Evolutionary conservation across 331 rosid genomes (phyloP).

Genomic region (Dryas integrifolia): DNA sequence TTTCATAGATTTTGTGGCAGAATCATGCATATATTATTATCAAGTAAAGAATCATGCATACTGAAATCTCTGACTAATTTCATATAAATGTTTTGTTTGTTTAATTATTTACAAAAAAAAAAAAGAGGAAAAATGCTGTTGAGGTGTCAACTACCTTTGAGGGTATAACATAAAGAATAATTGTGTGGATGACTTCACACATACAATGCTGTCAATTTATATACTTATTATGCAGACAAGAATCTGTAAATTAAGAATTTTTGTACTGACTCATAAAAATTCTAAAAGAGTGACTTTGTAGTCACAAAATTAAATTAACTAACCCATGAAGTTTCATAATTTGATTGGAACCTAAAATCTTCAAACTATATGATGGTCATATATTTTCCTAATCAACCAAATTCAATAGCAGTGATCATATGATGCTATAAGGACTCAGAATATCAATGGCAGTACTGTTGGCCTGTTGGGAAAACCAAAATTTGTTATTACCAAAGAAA

Average conservation of each 20-base stretch:
- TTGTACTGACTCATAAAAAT: neutral
- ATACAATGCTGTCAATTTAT: no score
- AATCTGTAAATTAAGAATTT: neutral
- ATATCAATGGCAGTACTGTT: neutral
- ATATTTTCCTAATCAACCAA: no score
- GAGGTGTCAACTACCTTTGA: slow-evolving; percentile 13
- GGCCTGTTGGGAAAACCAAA: slow-evolving; percentile 16
- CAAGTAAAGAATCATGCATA: slow-evolving; percentile 8
- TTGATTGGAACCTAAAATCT: no score
- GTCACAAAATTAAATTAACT: no score
- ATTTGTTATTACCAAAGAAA: neutral
- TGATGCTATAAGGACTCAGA: no score
- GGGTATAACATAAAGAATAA: no score
- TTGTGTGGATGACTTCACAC: no score
- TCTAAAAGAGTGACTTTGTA: no score
- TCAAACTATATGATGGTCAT: no score
- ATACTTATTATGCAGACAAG: neutral
- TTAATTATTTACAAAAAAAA: neutral
- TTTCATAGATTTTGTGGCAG: slow-evolving; percentile 9
- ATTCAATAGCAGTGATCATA: no score
- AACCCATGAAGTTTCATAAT: no score
- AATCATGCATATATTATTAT: neutral
- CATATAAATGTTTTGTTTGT: neutral
- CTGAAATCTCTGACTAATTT: neutral
- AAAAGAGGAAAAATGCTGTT: slow-evolving; percentile 5